Base-by-base conservation (phyloP, 768 basidiomycete genomes). In the Lactarius akahatsu region DNA sequence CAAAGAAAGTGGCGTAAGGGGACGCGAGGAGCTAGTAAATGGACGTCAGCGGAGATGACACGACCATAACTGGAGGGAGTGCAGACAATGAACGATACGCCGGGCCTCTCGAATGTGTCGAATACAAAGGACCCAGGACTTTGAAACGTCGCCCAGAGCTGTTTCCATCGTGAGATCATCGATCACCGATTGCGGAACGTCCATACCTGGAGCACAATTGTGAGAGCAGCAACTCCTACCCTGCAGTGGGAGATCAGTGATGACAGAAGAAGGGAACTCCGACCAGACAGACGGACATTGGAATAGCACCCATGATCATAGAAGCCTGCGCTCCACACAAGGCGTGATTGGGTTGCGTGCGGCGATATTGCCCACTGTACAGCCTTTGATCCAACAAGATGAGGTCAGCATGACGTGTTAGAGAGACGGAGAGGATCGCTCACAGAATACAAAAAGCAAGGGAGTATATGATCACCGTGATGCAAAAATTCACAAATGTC, bases 391-490 rank as follows among this genome's bases (percentile, higher is more conserved):
- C 23, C 38, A 1, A 43, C 36, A 28, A 41, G 11, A 18, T 38
- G 47, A 11, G 30, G 40, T 66, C 55, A 56, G 61, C 43, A 38
- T n/a, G 23, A 23, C 13, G 5, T 32, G 20, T 6, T 18, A n/a
- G 30, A 23, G 23, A 5, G 43, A 23, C n/a, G 0, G 34, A 50
- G 11, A 40, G 40, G 34, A 52, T 38, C 13, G 75, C 86, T 75
- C 67, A 86, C 86, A 80, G 71, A 23, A 87, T 66, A 70, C 78
- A 81, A 70, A 81, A 83, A 38, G 79, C 75, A 64, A 86, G 71
- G 6, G 86, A 86, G 70, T 81, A 85, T 50, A 86, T 69, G 11
- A 82, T 78, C 84, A 84, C 84, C 56, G 81, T 78, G n/a, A 82
- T 61, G 64, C 84, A 86, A 67, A 86, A 82, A 66, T 87, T 87